Evolutionary conservation across 306 rosid genomes (phyloP).

Genomic region (Cicer chorassanicum): DNA sequence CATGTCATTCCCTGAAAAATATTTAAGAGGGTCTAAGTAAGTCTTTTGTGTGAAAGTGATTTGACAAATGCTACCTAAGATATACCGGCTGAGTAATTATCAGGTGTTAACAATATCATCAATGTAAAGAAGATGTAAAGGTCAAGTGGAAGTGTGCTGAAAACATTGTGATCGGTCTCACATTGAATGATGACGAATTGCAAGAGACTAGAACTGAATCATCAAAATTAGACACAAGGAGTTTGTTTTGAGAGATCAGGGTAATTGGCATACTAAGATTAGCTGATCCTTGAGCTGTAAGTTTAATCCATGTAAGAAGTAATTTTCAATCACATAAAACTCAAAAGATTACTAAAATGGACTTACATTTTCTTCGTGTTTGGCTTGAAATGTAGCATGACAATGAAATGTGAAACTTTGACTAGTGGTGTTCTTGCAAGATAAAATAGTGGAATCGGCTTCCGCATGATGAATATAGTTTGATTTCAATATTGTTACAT

Average conservation of each 20-base stretch:
- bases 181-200: not conserved
- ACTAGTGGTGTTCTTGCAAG: constrained; percentile 12
- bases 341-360: too few species aligned
- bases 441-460: constrained; percentile 1
- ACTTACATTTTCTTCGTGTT: not conserved
- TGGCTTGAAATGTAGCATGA: constrained; percentile 35
- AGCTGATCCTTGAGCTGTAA: not conserved
- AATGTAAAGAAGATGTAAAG: not conserved
- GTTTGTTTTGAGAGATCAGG: not conserved
- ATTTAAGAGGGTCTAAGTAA: not conserved
- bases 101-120: not conserved
- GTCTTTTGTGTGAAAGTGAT: not conserved
- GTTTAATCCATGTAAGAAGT: not conserved
- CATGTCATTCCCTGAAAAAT: not conserved
- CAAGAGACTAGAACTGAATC: not conserved
- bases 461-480: constrained; percentile 2
- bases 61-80: constrained; percentile 2
- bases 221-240: not conserved
- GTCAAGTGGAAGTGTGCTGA: not conserved
- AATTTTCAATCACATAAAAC: not conserved
- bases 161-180: not conserved
- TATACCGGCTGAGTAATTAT: not conserved
- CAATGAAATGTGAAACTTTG: constrained; percentile 19
- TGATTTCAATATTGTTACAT: constrained; percentile 11
- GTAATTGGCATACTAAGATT: not conserved